Evolutionary conservation across 2,329 filamentous ascomycete species (phyloP).

Genomic region (Aspergillus quadrilineatus): DNA sequence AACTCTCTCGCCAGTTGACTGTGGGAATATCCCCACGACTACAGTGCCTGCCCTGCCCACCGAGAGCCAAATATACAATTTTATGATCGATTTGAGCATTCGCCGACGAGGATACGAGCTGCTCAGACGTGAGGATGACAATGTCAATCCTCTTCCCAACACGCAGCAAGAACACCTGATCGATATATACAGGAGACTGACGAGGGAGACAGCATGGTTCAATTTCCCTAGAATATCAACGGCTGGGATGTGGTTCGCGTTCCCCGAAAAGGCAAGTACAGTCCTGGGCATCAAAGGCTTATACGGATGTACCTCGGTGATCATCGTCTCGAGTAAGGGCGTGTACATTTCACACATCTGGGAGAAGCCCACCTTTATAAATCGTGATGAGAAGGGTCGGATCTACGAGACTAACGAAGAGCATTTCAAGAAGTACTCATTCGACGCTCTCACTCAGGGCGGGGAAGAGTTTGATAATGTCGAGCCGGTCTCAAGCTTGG

Average conservation of each 20-base stretch:
- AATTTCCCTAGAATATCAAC: not conserved
- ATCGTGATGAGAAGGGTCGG: not conserved
- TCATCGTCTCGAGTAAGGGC: not conserved
- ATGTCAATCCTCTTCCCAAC: too few relatives aligned
- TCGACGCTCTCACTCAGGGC: not conserved
- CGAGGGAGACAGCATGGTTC: not conserved
- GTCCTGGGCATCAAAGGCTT: not conserved
- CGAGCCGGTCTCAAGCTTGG: not conserved
- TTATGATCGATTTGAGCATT: not conserved
- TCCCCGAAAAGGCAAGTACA: not conserved
- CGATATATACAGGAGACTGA: too few relatives aligned
- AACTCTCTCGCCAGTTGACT: not conserved
- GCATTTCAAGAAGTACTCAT: not conserved
- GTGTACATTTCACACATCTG: not conserved
- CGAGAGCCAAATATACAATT: not conserved
- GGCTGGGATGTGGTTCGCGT: not conserved
- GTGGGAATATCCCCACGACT: not conserved
- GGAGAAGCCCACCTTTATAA: not conserved
- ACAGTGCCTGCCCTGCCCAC: not conserved
- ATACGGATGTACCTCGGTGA: not conserved
- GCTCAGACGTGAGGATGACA: too few relatives aligned
- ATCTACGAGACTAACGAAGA: not conserved
- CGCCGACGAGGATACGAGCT: too few relatives aligned
- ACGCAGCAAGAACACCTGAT: too few relatives aligned
- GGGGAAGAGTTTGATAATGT: not conserved